Base-by-base conservation (phyloP, 2,329 filamentous ascomycete genomes). In the Aureobasidium vineae region DNA sequence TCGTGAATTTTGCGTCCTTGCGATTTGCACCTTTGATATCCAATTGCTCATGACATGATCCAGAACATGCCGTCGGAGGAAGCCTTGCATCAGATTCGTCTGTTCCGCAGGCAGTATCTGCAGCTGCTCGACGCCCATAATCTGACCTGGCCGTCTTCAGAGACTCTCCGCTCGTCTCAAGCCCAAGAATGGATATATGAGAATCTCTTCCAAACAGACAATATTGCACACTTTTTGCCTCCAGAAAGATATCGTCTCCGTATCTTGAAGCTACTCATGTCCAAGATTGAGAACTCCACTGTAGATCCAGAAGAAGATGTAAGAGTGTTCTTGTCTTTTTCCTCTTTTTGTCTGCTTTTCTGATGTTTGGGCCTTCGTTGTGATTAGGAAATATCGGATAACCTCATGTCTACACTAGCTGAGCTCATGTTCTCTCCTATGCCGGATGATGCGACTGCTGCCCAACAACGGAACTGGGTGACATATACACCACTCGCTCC, bases 231-330 rank as follows among this genome's bases (percentile, higher is more conserved):
- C 59, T 83, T 85, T 71, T 79, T 85, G 8, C 90, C 90, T 21
- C 89, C 90, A 8, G 79, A 82, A 23, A 80, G 88, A 61, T 96
- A 96, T 74, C 86, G 88, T 70, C 77, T 89, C 19, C 84, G 86
- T 67, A 84, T 91, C 0, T 77, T 97, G 61, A 97, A 96, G 75
- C 80, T 86, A 69, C 81, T 97, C 40, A 79, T 92, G 15, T 78
- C 82, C 8, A 85, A 82, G 66, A 87, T 97, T 63, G 91, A 97
- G 76, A 79, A 82, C 36, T 85, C 89, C 40, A 91, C 96, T 56
- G 82, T 86, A 66, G 87, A 97, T 76, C 93, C 92, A 77, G 90
- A 97, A 71, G 83, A 91, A 82, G 87, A 96, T 88, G 93, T 96
- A 89, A 81, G 90, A 81, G 43, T 45, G 41, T 61, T 56, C 57